phyloP scores from a whole-genome alignment of 2,329 filamentous ascomycete genomes.

The Aspergillus oerlinghausenensis region DNA sequence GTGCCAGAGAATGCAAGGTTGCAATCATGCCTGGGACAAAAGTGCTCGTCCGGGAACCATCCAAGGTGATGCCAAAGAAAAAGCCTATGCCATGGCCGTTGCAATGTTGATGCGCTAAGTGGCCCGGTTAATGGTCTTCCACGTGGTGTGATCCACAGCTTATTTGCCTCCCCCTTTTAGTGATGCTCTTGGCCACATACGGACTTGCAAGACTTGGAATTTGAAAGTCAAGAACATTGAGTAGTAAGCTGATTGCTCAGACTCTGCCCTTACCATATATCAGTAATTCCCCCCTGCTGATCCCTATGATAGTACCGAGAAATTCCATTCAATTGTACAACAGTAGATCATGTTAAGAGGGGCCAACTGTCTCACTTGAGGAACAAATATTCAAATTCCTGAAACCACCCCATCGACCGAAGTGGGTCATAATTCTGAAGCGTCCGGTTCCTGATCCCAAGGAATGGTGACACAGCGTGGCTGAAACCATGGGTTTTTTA shows the following conservation, averaged over 20 bases:
- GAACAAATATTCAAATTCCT: constrained; percentile 1
- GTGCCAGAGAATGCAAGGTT: constrained; percentile 30
- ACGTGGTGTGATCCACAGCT: background rate
- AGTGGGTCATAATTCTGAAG: constrained; percentile 6
- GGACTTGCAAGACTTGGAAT: background rate
- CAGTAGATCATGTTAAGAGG: background rate
- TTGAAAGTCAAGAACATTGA: background rate
- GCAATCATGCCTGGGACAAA: constrained; percentile 40
- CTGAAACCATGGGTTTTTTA: constrained; percentile 13
- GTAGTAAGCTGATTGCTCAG: background rate
- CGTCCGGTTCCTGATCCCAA: constrained; percentile 12
- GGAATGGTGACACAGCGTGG: constrained; percentile 13
- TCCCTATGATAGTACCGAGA: background rate
- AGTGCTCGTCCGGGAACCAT: constrained; percentile 21
- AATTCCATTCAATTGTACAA: background rate
- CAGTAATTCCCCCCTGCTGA: background rate
- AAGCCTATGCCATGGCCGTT: constrained; percentile 31
- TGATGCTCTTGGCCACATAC: constrained; percentile 2
- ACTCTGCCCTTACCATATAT: background rate
- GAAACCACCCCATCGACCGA: background rate
- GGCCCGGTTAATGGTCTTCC: background rate
- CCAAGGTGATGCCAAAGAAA: constrained; percentile 27
- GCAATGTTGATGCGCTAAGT: constrained; percentile 21
- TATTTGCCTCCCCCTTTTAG: background rate
- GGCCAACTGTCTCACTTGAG: background rate